These are phyloP conservation scores for Aspergillaceae sp. DNA, from an alignment of 2,329 filamentous ascomycete species.

Conservation along the genomic window DNA sequence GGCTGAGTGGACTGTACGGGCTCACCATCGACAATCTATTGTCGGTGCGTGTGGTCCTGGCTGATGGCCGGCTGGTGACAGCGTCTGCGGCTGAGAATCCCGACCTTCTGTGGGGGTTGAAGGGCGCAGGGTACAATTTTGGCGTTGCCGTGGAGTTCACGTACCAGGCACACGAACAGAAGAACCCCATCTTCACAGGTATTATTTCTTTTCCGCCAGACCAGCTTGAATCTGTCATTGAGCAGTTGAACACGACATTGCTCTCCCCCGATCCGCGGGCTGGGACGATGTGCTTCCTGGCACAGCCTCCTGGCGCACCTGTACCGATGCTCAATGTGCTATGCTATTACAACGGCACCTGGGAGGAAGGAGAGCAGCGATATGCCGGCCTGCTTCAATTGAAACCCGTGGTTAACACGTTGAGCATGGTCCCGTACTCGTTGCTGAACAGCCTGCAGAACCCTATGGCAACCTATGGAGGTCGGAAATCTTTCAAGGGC, in stretches of 20 bases:
- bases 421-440: conserved; percentile 35
- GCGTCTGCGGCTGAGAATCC: conserved; percentile 37
- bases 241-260: conserved; percentile 36
- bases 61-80: conserved; percentile 30
- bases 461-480: conserved; percentile 30
- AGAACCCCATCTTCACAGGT: conserved; percentile 26
- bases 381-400: conserved; percentile 34
- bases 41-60: conserved; percentile 32
- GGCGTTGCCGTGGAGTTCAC: conserved; percentile 41
- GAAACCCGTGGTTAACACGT: conserved; percentile 28
- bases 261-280: conserved; percentile 52
- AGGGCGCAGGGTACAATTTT: conserved; percentile 40
- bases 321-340: conserved; percentile 24
- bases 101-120: conserved; percentile 44
- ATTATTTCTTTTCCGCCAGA: conserved; percentile 19
- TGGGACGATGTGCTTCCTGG: conserved; percentile 20
- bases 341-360: conserved; percentile 31
- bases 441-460: conserved; percentile 34
- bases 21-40: conserved; percentile 46
- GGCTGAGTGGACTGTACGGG: conserved; percentile 47
- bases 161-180: conserved; percentile 27
- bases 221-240: conserved; percentile 17
- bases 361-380: conserved; percentile 26
- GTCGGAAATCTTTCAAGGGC: conserved; percentile 37
- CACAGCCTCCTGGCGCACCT: conserved; percentile 22